Evolutionary conservation across 2,329 filamentous ascomycete genomes (phyloP), one percentile per base, ranked within the genome.

Genomic region (Drechslerella coelobrocha): DNA sequence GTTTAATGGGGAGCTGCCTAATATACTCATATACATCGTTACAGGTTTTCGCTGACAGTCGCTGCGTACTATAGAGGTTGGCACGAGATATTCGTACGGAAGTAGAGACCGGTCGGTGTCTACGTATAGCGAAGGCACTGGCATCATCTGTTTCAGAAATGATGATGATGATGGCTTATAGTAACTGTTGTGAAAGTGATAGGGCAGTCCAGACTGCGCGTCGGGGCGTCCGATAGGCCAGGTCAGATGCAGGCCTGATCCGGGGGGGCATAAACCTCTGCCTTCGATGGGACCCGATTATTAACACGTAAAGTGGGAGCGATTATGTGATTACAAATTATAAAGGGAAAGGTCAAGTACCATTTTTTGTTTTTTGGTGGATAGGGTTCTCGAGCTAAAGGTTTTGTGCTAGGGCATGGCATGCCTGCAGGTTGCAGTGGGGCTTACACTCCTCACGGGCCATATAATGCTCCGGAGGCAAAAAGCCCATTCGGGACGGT

Each of bases 281-380:
- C 34, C 19, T 19, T 54, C 54, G 48, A 61, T 50, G 43, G 55
- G 55, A 27, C 51, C 27, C 31, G 56, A 61, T 69, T 61, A 69
- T 69, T 69, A 69, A 69, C 37, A 24, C 43, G 27, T 31, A 31
- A 52, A 34, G 65, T 62, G 65, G 56, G 41, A 34, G n/a, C 26
- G 34, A 47, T 27, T 53, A 47, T 56, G 65, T 62, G 65, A 69
- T 69, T 69, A 69, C 65, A 69, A 69, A 69, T 69, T 61, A 48
- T 53, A 52, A 34, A 34, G 43, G 27, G 27, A 10, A 54, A 31
- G 17, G n/a, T n/a, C 17, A 61, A 23, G 50, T 41, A 52, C 24
- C 23, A 45, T 23, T 47, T 29, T 29, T 23, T 52, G 39, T 27
- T 29, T 19, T 45, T 37, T 2, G 29, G 51, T 26, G 24, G 10